A percentile compares a stretch with the other conserved stretches of the same genome.
These are phyloP conservation scores for Blastobotrys aristatus DNA, from an alignment of 1,139 yeast genomes.

Conservation along the genomic window DNA sequence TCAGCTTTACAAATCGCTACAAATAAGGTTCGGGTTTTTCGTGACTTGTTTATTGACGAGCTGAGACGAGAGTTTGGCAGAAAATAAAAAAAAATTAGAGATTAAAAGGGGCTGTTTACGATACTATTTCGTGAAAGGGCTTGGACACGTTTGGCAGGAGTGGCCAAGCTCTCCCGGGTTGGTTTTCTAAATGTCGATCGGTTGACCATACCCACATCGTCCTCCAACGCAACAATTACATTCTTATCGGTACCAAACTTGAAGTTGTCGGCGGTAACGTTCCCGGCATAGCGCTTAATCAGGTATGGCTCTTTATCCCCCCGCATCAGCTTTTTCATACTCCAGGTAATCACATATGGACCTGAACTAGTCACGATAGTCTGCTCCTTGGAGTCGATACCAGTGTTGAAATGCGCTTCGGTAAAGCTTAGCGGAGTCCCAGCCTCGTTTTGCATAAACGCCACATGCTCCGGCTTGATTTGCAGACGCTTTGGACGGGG, in stretches of 20 bases:
- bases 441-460: slow-evolving; percentile 52
- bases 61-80: slow-evolving; percentile 44
- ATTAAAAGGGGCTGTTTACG: slow-evolving; percentile 32
- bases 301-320: slow-evolving; percentile 55
- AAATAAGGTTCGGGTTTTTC: slow-evolving; percentile 53
- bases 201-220: slow-evolving; percentile 65
- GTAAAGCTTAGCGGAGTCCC: slow-evolving; percentile 56
- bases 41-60: slow-evolving; percentile 61
- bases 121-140: slow-evolving; percentile 30
- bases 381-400: slow-evolving; percentile 57
- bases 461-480: slow-evolving; percentile 67
- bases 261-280: slow-evolving; percentile 74
- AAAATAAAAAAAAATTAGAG: neutral
- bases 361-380: slow-evolving; percentile 74
- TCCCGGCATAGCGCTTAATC: slow-evolving; percentile 57
- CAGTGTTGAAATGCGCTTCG: slow-evolving; percentile 71
- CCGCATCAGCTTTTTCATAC: slow-evolving; percentile 52
- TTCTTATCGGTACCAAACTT: slow-evolving; percentile 66
- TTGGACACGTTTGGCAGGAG: slow-evolving; percentile 28
- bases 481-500: slow-evolving; percentile 67
- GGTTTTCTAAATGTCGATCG: slow-evolving; percentile 56
- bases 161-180: slow-evolving; percentile 42
- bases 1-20: slow-evolving; percentile 23
- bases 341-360: slow-evolving; percentile 78
- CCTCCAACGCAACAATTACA: slow-evolving; percentile 63